Conservation (phyloP, 2,329 filamentous ascomycete species). For the Xylariaceae sp. region DNA sequence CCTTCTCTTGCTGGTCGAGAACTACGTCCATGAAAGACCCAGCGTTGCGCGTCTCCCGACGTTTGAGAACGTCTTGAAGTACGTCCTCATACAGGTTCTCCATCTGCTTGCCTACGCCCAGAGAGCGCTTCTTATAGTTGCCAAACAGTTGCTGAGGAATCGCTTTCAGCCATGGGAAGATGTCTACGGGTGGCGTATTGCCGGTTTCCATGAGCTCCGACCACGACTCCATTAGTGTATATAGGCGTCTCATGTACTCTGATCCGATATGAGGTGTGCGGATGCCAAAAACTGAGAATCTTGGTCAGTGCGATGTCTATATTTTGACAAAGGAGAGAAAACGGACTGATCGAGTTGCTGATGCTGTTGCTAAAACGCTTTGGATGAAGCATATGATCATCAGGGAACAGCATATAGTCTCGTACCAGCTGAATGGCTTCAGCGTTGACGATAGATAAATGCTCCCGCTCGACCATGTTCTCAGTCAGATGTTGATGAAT, state of each 20-base stretch:
- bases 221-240: conserved; percentile 40
- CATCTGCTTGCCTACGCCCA: conserved; percentile 47
- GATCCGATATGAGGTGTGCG: conserved; percentile 33
- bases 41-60: conserved; percentile 18
- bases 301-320: conserved; percentile 7
- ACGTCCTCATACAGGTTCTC: conserved; percentile 48
- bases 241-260: conserved; percentile 16
- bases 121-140: conserved; percentile 47
- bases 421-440: conserved; percentile 54
- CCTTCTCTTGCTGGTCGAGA: conserved; percentile 35
- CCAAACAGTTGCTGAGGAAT: conserved; percentile 49
- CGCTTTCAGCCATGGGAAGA: conserved; percentile 50
- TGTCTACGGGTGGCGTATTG: conserved; percentile 55
- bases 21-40: conserved; percentile 24
- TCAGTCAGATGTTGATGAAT: conserved; percentile 54
- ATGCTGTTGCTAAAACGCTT: conserved; percentile 57
- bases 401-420: conserved; percentile 49
- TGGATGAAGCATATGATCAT: conserved; percentile 53
- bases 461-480: conserved; percentile 46
- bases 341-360: conserved; percentile 46
- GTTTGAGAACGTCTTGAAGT: conserved; percentile 42
- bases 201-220: conserved; percentile 53
- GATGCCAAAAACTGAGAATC: conserved; percentile 41
- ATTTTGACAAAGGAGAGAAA: neutral
- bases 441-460: conserved; percentile 51